A percentile compares a stretch with the other conserved stretches of the same genome.
phyloP scores from a whole-genome alignment of 345 rosid genomes.

The Hirschfeldia incana region DNA sequence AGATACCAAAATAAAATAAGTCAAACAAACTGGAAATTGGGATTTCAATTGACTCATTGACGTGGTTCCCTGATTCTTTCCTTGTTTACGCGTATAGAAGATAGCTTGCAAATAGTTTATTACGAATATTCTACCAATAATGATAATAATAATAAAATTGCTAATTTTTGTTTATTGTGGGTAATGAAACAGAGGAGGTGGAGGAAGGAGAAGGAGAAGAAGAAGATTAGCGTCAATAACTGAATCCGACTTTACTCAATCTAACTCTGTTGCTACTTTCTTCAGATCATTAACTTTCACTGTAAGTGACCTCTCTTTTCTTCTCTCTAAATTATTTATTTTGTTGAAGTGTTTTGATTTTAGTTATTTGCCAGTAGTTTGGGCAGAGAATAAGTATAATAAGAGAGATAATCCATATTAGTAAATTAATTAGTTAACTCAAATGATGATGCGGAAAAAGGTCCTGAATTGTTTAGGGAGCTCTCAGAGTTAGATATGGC shows the following conservation, averaged over 20 bases:
- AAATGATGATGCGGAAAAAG: constrained; percentile 30
- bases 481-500: constrained; percentile 35
- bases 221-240: constrained; percentile 13
- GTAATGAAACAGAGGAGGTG: constrained; percentile 27
- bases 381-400: background rate
- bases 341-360: background rate
- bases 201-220: constrained; percentile 39
- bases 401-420: background rate
- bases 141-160: constrained; percentile 40
- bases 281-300: constrained; percentile 63
- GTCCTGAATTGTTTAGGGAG: constrained; percentile 19
- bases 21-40: background rate
- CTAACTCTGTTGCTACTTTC: constrained; percentile 49
- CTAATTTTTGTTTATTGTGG: constrained; percentile 1
- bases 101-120: constrained; percentile 24
- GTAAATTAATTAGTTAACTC: constrained; percentile 20
- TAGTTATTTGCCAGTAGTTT: constrained; percentile 9
- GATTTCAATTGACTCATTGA: constrained; percentile 25
- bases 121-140: constrained; percentile 8
- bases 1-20: background rate
- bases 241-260: constrained; percentile 34
- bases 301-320: constrained; percentile 43
- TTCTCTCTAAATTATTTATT: background rate
- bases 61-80: constrained; percentile 29
- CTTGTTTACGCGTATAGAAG: constrained; percentile 16